Base-by-base conservation (phyloP, 148 eudicot genomes). In the Amaranthus hypochondriacus region DNA sequence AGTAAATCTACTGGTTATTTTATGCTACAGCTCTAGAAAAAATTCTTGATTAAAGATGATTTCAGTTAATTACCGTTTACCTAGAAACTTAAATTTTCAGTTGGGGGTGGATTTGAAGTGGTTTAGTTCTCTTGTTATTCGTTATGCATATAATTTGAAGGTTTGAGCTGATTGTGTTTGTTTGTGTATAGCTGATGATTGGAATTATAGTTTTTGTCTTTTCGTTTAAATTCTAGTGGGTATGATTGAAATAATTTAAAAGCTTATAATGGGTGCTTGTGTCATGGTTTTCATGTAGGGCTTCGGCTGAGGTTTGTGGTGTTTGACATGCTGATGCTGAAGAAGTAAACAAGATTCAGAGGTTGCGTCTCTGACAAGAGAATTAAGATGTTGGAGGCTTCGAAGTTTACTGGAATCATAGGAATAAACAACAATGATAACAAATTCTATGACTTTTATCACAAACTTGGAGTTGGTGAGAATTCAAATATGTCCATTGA, bases 401-500 rank as follows among this genome's bases (percentile, higher is more conserved):
- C 89, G 15, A 94, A 91, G 71, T 88, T 91, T 69, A 82, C 91
- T 3, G 97, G 91, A 66, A 85, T 91, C 53, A 90, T 90, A 52
- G 97, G 88, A 52, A 76, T 93, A 67, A 87, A 87, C 75, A 84
- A 86, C 77, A 78, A 81, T 83, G 92, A 86, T 66, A 93, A 87
- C 78, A 86, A 88, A 74, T 84, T 81, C 76, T 89, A 77, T 71
- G 97, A 90, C 75, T 92, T 86, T 65, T 92, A 94, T 76, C 91
- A 80, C 44, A 95, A 88, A 85, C 89, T 95, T 71, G 91, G 87
- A 28, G 39, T 28, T 28, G 39, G 39, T 7, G 98, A 95, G 80
- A 91, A 88, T 18, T 92, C 98, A 43, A 88, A 88, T 80, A 92
- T 95, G 98, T 95, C 98, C 0, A 69, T 83, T 4, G 98, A 94